A percentile compares a stretch with the other conserved stretches of the same genome.
phyloP scores from a whole-genome alignment of 176 grass and related monocot species.

The Cenchrus americanus region DNA sequence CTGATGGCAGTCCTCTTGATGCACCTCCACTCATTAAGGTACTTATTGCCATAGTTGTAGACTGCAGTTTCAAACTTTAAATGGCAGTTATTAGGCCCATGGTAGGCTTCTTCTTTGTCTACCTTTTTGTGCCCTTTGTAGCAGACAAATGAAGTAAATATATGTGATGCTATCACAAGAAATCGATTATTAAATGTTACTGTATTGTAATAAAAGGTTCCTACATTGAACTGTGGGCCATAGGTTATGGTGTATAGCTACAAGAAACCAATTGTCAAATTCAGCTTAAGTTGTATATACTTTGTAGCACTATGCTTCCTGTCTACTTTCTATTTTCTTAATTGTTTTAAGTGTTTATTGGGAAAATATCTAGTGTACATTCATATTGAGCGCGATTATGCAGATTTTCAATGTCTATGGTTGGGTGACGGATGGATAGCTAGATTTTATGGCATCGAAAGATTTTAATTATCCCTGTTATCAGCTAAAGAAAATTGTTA shows the following conservation, averaged over 20 bases:
- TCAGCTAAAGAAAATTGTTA: slow-evolving; percentile 2
- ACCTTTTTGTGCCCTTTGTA: background rate
- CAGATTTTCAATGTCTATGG: background rate
- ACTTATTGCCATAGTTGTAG: slow-evolving; percentile 14
- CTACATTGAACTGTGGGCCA: background rate
- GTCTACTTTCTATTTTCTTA: slow-evolving; percentile 28
- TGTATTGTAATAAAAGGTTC: background rate
- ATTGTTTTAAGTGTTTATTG: background rate
- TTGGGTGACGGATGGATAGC: background rate
- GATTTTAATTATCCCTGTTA: background rate
- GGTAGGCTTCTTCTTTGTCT: background rate
- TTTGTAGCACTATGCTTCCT: slow-evolving; percentile 8
- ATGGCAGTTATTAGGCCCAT: background rate
- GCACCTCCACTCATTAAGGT: slow-evolving; percentile 95
- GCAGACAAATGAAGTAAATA: slow-evolving; percentile 6
- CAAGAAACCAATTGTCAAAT: background rate
- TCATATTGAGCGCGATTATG: background rate
- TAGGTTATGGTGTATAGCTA: slow-evolving; percentile 18
- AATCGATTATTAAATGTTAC: background rate
- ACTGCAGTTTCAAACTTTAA: slow-evolving; percentile 9
- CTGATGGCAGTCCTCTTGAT: slow-evolving; percentile 77
- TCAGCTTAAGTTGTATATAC: slow-evolving; percentile 17
- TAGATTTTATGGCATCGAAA: background rate
- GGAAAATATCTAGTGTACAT: slow-evolving; percentile 12
- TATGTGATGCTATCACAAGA: background rate